Evolutionary conservation across 345 rosid species (phyloP), one percentile per base, ranked within the genome.

Genomic region (Erysimum cheiranthoides): DNA sequence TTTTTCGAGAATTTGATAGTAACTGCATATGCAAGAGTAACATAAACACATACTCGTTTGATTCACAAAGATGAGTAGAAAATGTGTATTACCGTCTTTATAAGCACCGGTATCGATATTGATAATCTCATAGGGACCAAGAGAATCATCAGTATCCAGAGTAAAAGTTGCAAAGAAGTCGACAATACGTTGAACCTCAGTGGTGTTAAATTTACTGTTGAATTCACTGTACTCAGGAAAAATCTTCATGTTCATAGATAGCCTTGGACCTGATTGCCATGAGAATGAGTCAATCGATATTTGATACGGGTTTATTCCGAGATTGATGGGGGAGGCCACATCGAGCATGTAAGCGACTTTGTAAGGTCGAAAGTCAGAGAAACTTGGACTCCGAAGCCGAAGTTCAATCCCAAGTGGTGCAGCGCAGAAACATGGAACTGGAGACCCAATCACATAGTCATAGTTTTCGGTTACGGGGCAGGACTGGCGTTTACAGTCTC

Each of bases 61-160:
- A 11, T 17, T 42, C 31, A 17, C 31, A 30, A 30, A 12, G 31
- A 70, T 4, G 14, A 67, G 59, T 27, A 30, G 39, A 60, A 58
- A 64, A 61, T 72, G 17, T 3, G 7, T 64, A 65, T 36, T 83
- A 89, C 93, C 79, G 2, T 60, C 16, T 16, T 31, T 53, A 61
- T 87, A 89, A 62, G 11, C 50, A 61, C 49, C 66, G 10, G 10
- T 8, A 10, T 77, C 60, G 64, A 85, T 85, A 53, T 59, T 30
- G 21, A 86, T 66, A 71, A 88, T 61, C 75, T 86, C 90, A 61
- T 88, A 86, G 0, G 93, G 90, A 34, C 90, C 89, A 70, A 77
- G 85, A 13, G 40, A 42, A 66, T 84, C 88, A 61, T 3, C 70
- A 2, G 51, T 2, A 13, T 18, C 25, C 4, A 86, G 60, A 2